These are phyloP conservation scores for Psilocybe cyanescens DNA, from an alignment of 768 basidiomycete genomes.

Conservation along the genomic window DNA sequence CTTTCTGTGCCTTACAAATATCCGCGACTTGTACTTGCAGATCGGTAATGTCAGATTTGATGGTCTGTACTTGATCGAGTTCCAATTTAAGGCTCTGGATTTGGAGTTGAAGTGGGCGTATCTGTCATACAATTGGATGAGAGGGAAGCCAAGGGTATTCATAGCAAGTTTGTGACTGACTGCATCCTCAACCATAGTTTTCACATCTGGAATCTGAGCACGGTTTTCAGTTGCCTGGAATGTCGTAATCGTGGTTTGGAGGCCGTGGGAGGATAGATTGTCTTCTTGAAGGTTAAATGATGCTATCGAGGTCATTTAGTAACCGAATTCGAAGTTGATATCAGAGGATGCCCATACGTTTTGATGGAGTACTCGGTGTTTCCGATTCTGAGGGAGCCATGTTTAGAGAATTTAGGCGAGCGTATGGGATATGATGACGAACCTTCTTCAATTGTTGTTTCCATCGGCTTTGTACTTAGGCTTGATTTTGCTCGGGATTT, in stretches of 20 bases:
- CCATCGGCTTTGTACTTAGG: conserved; percentile 50
- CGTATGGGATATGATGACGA: conserved; percentile 13
- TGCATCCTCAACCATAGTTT: conserved; percentile 18
- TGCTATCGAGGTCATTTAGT: background rate
- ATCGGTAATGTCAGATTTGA: conserved; percentile 26
- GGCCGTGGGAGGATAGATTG: background rate
- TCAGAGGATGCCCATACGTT: conserved; percentile 10
- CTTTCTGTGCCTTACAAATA: conserved; percentile 21
- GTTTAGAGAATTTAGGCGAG: conserved; percentile 3
- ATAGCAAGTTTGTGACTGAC: conserved; percentile 12
- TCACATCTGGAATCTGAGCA: conserved; percentile 8
- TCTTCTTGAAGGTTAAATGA: background rate
- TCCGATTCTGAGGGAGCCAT: conserved; percentile 26
- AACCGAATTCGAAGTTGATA: background rate
- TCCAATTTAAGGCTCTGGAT: conserved; percentile 19
- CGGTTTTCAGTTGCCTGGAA: background rate
- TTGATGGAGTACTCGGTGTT: conserved; percentile 7
- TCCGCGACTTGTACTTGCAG: conserved; percentile 25
- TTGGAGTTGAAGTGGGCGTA: conserved; percentile 54
- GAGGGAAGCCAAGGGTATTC: background rate
- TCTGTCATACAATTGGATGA: conserved; percentile 28
- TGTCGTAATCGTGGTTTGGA: background rate
- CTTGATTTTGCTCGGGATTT: conserved; percentile 54
- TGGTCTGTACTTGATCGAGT: conserved; percentile 24
- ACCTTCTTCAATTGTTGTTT: conserved; percentile 69